Percentiles rank a stretch among this genome's conserved stretches.
These are phyloP conservation scores for Meripilus lineatus DNA, from an alignment of 1,284 basidiomycete genomes.

Conservation along the genomic window DNA sequence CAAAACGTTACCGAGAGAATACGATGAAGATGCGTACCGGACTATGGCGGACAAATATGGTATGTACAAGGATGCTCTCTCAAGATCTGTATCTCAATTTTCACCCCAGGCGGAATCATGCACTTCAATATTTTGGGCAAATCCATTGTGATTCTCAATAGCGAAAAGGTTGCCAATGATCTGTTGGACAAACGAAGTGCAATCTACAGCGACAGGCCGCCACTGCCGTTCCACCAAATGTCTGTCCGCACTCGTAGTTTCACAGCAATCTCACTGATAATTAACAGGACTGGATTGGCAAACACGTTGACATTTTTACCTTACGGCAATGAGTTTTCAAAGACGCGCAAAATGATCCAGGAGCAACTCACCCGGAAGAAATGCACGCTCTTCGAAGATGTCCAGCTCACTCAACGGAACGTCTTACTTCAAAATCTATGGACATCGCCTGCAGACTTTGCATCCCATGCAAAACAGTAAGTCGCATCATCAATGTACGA, in stretches of 20 bases:
- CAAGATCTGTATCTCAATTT: no score
- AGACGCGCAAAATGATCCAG: not conserved
- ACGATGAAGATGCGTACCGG: not conserved
- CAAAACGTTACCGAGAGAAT: not conserved
- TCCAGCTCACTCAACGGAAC: not conserved
- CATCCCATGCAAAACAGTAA: slow-evolving; percentile 1
- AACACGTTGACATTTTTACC: not conserved
- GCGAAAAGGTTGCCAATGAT: slow-evolving; percentile 29
- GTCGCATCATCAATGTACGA: no score
- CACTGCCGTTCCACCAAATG: no score
- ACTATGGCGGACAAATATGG: not conserved
- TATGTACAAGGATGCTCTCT: no score
- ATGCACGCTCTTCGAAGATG: not conserved
- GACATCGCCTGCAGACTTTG: not conserved
- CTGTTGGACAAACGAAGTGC: slow-evolving; percentile 37
- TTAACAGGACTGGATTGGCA: not conserved
- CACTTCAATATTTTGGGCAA: slow-evolving; percentile 18
- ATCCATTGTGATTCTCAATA: slow-evolving; percentile 37
- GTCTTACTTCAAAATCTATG: not conserved
- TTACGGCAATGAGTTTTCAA: not conserved
- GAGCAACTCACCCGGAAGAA: not conserved
- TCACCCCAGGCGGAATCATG: slow-evolving; percentile 11
- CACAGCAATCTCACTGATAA: not conserved
- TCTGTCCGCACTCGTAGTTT: not conserved
- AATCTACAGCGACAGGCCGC: slow-evolving; percentile 21